Percentiles rank a stretch among this genome's conserved stretches.
Conservation (phyloP, 371 early-diverging fungal genomes). For the Mortierella polycephala region DNA sequence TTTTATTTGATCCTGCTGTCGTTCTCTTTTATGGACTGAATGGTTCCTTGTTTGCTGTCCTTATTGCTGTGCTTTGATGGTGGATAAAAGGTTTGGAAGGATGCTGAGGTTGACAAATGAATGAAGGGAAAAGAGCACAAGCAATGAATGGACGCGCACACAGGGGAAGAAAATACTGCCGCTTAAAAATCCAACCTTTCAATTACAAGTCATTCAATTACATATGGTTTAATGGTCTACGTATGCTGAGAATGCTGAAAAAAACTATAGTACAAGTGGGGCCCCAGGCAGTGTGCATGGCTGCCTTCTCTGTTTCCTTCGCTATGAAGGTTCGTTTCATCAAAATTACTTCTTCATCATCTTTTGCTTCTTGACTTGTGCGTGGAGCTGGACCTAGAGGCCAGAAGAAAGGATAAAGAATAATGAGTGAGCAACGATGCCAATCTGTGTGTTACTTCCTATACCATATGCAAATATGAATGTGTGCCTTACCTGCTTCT, state of each 20-base stretch:
- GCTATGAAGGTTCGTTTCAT: not conserved
- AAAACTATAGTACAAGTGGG: conserved; percentile 28
- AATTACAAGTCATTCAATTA: not conserved
- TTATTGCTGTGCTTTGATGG: not conserved
- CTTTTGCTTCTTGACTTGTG: conserved; percentile 61
- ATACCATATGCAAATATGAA: not conserved
- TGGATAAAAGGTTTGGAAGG: not conserved
- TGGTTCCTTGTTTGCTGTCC: too few species aligned
- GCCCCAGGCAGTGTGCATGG: too few species aligned
- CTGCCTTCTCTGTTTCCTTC: not conserved
- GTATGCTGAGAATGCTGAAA: not conserved
- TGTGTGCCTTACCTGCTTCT: conserved; percentile 71
- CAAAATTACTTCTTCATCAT: conserved; percentile 16
- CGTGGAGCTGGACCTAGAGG: conserved; percentile 64
- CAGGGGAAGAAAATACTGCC: too few species aligned
- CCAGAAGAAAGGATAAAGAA: not conserved
- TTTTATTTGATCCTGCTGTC: too few species aligned
- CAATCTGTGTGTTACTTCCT: too few species aligned
- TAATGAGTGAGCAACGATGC: not conserved
- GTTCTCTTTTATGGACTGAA: too few species aligned
- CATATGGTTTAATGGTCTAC: not conserved
- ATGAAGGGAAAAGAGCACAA: not conserved
- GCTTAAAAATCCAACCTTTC: too few species aligned
- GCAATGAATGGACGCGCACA: not conserved
- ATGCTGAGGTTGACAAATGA: not conserved